These are phyloP conservation scores for Fomitiporia mediterranea DNA, from an alignment of 1,284 basidiomycete species.

Conservation along the genomic window DNA sequence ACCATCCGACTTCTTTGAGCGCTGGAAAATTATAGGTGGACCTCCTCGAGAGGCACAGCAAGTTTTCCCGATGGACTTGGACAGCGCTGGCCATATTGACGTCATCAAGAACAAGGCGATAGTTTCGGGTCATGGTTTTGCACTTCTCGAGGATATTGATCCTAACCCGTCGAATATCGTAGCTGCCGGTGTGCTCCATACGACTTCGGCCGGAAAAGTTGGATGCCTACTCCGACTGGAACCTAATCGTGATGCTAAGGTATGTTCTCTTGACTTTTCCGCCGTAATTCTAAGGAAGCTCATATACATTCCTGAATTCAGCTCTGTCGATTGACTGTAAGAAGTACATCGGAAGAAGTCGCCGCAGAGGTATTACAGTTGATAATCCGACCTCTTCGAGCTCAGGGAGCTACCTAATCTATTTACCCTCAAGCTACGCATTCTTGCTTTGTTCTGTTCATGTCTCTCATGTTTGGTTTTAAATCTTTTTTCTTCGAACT, in stretches of 20 bases:
- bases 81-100: conserved; percentile 68
- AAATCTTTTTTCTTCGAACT: neutral
- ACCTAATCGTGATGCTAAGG: conserved; percentile 93
- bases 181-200: conserved; percentile 90
- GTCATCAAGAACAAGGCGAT: conserved; percentile 68
- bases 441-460: neutral
- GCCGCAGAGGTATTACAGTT: conserved; percentile 75
- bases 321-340: conserved; percentile 90
- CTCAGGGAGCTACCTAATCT: neutral
- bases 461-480: neutral
- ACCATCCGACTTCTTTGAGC: conserved; percentile 88
- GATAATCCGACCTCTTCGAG: conserved; percentile 49
- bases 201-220: conserved; percentile 83
- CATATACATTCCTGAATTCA: conserved; percentile 31
- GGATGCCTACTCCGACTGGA: conserved; percentile 92
- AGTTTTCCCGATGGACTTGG: conserved; percentile 79
- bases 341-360: conserved; percentile 93
- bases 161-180: conserved; percentile 88
- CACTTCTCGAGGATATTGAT: conserved; percentile 77
- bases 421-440: neutral
- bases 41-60: conserved; percentile 88
- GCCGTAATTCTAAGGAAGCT: no score
- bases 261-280: conserved; percentile 32
- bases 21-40: conserved; percentile 97
- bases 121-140: conserved; percentile 72